A percentile compares a stretch with the other conserved stretches of the same genome.
Conservation (phyloP, 805 yeast genomes). For the Phaffomyces opuntiae region DNA sequence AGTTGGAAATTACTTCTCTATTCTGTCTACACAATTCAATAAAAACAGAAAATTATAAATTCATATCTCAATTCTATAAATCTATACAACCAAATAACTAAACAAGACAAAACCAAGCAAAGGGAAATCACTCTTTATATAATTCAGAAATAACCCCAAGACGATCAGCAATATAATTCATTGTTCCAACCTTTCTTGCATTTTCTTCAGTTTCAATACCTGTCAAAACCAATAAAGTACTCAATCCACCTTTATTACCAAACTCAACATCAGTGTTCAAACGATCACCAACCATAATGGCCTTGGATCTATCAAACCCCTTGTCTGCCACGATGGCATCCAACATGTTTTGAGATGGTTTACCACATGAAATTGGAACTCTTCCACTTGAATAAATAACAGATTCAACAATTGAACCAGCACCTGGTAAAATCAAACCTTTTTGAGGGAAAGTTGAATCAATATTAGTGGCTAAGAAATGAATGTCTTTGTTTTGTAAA, state of each 20-base stretch:
- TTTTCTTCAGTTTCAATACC: slow-evolving; percentile 81
- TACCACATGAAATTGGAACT: slow-evolving; percentile 85
- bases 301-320: slow-evolving; percentile 45
- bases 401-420: slow-evolving; percentile 83
- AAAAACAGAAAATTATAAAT: background rate
- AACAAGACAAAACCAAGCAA: background rate
- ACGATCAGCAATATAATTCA: slow-evolving; percentile 61
- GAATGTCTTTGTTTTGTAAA: slow-evolving; percentile 50
- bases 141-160: slow-evolving; percentile 59
- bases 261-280: slow-evolving; percentile 92
- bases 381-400: slow-evolving; percentile 73
- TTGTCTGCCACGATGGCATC: slow-evolving; percentile 68
- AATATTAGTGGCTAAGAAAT: slow-evolving; percentile 87
- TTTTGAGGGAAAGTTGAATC: slow-evolving; percentile 92
- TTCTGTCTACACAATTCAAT: too few relatives aligned
- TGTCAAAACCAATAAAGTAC: slow-evolving; percentile 79
- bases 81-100: background rate
- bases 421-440: slow-evolving; percentile 86
- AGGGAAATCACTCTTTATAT: slow-evolving; percentile 22
- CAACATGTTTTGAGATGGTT: slow-evolving; percentile 87
- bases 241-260: slow-evolving; percentile 82
- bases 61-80: background rate
- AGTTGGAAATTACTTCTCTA: too few relatives aligned
- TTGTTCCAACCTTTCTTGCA: slow-evolving; percentile 42
- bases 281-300: slow-evolving; percentile 94